These are phyloP conservation scores for Exophiala viscosa DNA, from an alignment of 2,329 filamentous ascomycete species.

Conservation along the genomic window DNA sequence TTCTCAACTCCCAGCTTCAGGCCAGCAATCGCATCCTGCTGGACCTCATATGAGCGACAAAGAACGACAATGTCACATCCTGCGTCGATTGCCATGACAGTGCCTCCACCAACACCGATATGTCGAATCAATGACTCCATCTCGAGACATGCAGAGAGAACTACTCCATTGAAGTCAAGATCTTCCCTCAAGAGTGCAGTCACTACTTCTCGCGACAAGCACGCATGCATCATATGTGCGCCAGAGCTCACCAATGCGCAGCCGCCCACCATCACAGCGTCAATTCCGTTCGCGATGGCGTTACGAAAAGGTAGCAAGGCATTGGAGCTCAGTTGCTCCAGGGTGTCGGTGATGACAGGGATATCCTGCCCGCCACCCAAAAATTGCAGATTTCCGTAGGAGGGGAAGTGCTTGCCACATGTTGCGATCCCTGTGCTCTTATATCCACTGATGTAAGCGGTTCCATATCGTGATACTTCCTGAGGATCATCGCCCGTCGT, in stretches of 20 bases:
- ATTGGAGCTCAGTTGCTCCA: constrained; percentile 84
- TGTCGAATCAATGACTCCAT: constrained; percentile 96
- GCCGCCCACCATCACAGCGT: constrained; percentile 92
- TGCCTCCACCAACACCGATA: constrained; percentile 92
- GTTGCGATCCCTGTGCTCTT: constrained; percentile 84
- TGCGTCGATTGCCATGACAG: constrained; percentile 93
- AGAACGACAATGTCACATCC: constrained; percentile 88
- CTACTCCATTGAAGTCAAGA: constrained; percentile 81
- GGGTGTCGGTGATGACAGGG: constrained; percentile 87
- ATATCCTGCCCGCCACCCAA: constrained; percentile 85
- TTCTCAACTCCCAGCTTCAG: constrained; percentile 86
- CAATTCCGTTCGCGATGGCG: constrained; percentile 77
- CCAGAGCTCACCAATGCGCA: constrained; percentile 86
- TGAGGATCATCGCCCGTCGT: constrained; percentile 90
- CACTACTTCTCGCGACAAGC: constrained; percentile 85
- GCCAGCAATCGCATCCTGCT: constrained; percentile 85
- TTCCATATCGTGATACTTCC: constrained; percentile 86
- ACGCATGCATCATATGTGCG: constrained; percentile 92
- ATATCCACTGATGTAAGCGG: constrained; percentile 88
- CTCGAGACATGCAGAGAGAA: constrained; percentile 89
- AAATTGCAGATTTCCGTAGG: constrained; percentile 91
- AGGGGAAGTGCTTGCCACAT: constrained; percentile 93
- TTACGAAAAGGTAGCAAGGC: constrained; percentile 88
- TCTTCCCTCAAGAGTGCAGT: constrained; percentile 84
- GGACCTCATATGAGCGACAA: constrained; percentile 79